Evolutionary conservation across 139 green algal species (phyloP), one percentile per base, ranked within the genome.

Genomic region (Ostreobium quekettii): DNA sequence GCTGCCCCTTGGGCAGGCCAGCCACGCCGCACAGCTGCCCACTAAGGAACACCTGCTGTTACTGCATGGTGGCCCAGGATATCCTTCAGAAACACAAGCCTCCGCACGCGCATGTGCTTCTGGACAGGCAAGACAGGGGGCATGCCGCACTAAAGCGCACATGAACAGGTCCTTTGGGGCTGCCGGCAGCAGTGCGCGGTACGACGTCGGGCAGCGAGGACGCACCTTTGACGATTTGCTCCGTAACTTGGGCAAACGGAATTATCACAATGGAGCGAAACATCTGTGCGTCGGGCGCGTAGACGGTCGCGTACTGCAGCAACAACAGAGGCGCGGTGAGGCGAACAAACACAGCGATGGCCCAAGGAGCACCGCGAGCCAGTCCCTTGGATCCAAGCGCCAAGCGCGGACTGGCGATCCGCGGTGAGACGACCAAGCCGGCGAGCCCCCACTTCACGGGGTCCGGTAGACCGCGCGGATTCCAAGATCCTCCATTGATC

Each of bases 181-280:
- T n/a, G n/a, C n/a, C n/a, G n/a, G n/a, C n/a, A n/a, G n/a, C n/a
- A n/a, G n/a, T n/a, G n/a, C n/a, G n/a, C n/a, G n/a, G n/a, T n/a
- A n/a, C n/a, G n/a, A n/a, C n/a, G n/a, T n/a, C n/a, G n/a, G n/a
- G n/a, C n/a, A n/a, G n/a, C n/a, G n/a, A n/a, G n/a, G 15, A 32
- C 53, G 7, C 8, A 62, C 53, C 59, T 66, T 46, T 42, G 5
- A 66, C 59, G 32, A 66, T 39, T 42, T 66, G 59, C 46, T 39
- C 24, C 29, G 59, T 66, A 5, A 33, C 59, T 66, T 66, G 24
- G 29, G 6, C 29, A 33, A 66, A 39, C 26, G 59, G 59, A 22
- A 66, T 8, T 19, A 66, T 11, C 59, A 66, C 59, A 7, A 66
- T 35, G 7, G 6, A n/a, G 7, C 59, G 19, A 46, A 47, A 66